These are phyloP conservation scores for Pinus tabuliformis DNA, from an alignment of 75 land plant species.

Conservation along the genomic window DNA sequence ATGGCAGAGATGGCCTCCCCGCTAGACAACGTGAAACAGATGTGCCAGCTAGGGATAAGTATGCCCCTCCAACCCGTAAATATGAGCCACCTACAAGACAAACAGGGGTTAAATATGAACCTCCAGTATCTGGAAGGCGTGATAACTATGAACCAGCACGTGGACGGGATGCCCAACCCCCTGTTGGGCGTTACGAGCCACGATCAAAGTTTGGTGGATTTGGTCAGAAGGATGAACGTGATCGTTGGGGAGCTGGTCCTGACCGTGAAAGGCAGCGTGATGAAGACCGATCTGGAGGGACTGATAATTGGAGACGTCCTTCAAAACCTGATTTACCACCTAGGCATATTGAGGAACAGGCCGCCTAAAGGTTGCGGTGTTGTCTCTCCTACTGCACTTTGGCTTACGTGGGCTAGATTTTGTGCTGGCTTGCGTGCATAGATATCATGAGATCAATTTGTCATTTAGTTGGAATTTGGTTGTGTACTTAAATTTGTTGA, in stretches of 20 bases:
- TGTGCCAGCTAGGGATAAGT: conserved; percentile 1
- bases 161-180: not conserved
- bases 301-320: not conserved
- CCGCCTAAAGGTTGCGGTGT: not conserved
- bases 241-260: not conserved
- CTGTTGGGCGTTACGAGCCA: too few species aligned
- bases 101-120: conserved; percentile 3
- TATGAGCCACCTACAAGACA: not conserved
- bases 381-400: not conserved
- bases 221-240: not conserved
- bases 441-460: too few species aligned
- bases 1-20: not conserved
- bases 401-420: not conserved
- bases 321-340: not conserved
- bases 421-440: not conserved
- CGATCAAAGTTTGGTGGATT: conserved; percentile 3
- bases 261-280: not conserved
- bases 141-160: conserved; percentile 1
- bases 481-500: too few species aligned
- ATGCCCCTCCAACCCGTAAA: not conserved
- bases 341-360: not conserved
- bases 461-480: too few species aligned
- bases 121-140: conserved; percentile 8
- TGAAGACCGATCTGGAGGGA: conserved; percentile 1
- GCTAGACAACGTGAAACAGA: not conserved